These are phyloP conservation scores for Pleurotus pulmonarius DNA, from an alignment of 768 basidiomycete species.

Conservation along the genomic window DNA sequence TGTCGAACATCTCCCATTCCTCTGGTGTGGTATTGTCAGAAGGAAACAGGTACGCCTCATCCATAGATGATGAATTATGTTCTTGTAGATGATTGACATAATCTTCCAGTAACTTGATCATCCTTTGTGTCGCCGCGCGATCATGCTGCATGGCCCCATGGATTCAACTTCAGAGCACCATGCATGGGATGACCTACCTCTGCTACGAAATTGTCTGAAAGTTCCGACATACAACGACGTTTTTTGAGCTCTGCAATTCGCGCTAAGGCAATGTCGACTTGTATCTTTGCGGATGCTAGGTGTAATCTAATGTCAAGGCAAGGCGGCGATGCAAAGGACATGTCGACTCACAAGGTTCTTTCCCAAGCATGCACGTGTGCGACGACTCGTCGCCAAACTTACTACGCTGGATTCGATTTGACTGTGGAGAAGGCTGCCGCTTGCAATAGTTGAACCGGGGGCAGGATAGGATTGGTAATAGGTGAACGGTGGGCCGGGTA, in stretches of 20 bases:
- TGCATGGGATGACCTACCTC: background rate
- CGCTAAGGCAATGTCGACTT: constrained; percentile 52
- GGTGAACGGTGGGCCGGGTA: constrained; percentile 54
- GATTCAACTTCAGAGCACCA: background rate
- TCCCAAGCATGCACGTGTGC: constrained; percentile 77
- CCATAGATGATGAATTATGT: constrained; percentile 25
- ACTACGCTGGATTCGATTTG: constrained; percentile 41
- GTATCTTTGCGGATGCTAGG: constrained; percentile 60
- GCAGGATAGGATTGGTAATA: constrained; percentile 71
- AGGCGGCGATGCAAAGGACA: no score
- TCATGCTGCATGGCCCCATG: constrained; percentile 7
- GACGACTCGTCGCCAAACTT: constrained; percentile 88
- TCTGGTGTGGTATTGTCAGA: constrained; percentile 62
- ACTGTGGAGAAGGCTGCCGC: constrained; percentile 41
- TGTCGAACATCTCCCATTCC: constrained; percentile 81
- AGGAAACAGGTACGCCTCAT: constrained; percentile 58
- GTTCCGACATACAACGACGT: background rate
- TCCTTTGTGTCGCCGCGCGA: constrained; percentile 31
- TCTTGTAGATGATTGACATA: constrained; percentile 55
- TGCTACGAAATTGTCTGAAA: background rate
- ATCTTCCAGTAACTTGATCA: constrained; percentile 56
- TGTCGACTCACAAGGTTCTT: constrained; percentile 55
- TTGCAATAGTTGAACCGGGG: constrained; percentile 85
- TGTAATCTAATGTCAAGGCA: no score
- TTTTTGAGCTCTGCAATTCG: constrained; percentile 51